Evolutionary conservation across 768 basidiomycete genomes (phyloP).

Genomic region (Boletus vermiculosoides): DNA sequence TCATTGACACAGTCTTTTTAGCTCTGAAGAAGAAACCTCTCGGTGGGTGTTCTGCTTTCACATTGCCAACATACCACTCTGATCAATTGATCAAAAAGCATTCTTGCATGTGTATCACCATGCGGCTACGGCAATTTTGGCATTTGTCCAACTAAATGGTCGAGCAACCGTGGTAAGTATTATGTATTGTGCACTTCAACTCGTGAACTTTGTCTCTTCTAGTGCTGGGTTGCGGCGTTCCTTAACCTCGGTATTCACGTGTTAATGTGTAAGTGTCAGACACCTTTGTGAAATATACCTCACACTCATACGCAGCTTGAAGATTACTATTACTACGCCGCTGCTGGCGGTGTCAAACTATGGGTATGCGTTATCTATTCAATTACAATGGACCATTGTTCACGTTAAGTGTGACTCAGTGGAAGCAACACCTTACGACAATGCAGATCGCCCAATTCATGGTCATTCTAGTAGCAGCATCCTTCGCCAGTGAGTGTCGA

Average conservation of each 20-base stretch:
- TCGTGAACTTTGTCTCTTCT: neutral
- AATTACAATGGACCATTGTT: neutral
- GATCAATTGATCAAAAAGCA: constrained; percentile 42
- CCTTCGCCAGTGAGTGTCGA: constrained; percentile 14
- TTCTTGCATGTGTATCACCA: constrained; percentile 99
- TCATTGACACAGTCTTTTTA: constrained; percentile 93
- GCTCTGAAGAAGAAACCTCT: constrained; percentile 96
- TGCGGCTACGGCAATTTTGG: constrained; percentile 90
- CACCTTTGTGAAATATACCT: neutral
- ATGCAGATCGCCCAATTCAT: constrained; percentile 26
- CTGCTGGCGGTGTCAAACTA: constrained; percentile 55
- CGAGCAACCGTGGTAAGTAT: constrained; percentile 78
- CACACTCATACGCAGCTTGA: constrained; percentile 1
- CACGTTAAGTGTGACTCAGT: constrained; percentile 6
- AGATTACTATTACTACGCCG: constrained; percentile 99
- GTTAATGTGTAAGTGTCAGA: constrained; percentile 77
- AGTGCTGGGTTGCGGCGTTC: constrained; percentile 91
- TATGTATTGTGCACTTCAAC: neutral
- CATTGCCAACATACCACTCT: neutral
- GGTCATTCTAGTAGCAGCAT: constrained; percentile 9
- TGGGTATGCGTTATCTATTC: constrained; percentile 12
- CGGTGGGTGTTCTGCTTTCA: constrained; percentile 46
- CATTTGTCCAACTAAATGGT: constrained; percentile 90
- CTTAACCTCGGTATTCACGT: constrained; percentile 92
- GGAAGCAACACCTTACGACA: constrained; percentile 26